Base-by-base conservation (phyloP, 768 basidiomycete species). In the Rhodotorula graminis region DNA sequence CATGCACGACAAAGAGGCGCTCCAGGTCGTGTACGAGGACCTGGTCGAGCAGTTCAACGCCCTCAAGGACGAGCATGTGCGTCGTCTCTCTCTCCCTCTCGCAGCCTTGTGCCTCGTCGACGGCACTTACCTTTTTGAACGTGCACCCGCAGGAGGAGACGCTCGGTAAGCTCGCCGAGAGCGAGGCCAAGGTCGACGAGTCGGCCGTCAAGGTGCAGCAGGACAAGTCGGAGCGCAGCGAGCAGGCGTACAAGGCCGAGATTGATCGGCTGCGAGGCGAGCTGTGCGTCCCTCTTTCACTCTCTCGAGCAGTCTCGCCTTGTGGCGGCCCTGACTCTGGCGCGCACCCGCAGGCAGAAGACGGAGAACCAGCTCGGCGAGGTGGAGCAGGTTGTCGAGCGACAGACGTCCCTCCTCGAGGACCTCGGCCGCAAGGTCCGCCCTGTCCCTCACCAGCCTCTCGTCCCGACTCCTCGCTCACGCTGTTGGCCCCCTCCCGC, bases 361-460 rank as follows among this genome's bases (percentile, higher is more conserved):
- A 93, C 91, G 78, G 94, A 96, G 82, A 93, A 97, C 71, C 90
- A 90, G 78, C 84, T 97, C 27, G 89, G 88, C 27, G 85, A 89
- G 79, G 85, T 90, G 5, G 93, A 96, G 79, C 84, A 87, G 0
- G 91, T 92, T 71, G 84, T 95, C 6, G 92, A 94, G 76, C 92
- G 88, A 78, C 90, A 91, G 74, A 88, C 86, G 0, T 82, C 78
- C 52, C 71, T 88, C 8, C 86, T 90, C 14, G 84, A 86, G 2
- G 93, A 92, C 33, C 82, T 95, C 74, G 90, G 87, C 8, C 86
- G 86, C 76, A 90, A 87, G 79, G 86, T 82, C 19, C 23, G 29
- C 3, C 50, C 42, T 4, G 21, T 21, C 6, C 53, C n/a, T 49
- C 29, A 1, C 27, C 15, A 31, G 8, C n/a, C 31, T 49, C 19